phyloP scores from a whole-genome alignment of 2,329 filamentous ascomycete genomes.

The Chaetomium strumarium region DNA sequence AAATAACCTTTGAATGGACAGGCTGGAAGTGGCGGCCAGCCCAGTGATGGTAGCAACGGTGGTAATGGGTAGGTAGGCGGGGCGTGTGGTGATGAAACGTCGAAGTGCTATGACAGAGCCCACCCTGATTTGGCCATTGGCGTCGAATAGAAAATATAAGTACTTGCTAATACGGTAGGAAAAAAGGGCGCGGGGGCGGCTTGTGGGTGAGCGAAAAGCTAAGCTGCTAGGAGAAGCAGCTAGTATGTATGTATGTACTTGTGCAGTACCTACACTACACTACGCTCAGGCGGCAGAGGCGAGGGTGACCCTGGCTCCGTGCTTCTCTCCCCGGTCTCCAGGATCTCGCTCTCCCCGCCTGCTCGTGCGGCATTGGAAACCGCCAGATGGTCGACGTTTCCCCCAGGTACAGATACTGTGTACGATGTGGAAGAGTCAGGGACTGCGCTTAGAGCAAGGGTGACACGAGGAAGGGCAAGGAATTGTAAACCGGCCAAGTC shows the following conservation, averaged over 20 bases:
- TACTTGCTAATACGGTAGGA: slow-evolving; percentile 24
- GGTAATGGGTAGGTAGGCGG: slow-evolving; percentile 37
- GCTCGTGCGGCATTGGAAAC: not conserved
- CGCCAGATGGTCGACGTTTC: slow-evolving; percentile 6
- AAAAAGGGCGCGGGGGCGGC: slow-evolving; percentile 26
- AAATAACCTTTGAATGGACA: slow-evolving; percentile 33
- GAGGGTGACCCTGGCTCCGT: slow-evolving; percentile 25
- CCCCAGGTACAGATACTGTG: not conserved
- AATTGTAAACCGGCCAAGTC: slow-evolving; percentile 20
- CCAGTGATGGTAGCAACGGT: slow-evolving; percentile 33
- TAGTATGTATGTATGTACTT: not conserved
- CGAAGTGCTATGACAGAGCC: slow-evolving; percentile 33
- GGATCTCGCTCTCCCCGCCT: slow-evolving; percentile 10
- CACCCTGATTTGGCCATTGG: slow-evolving; percentile 43
- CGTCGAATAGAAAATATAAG: slow-evolving; percentile 28
- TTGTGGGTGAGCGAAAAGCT: slow-evolving; percentile 19
- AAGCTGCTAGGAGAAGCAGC: slow-evolving; percentile 11
- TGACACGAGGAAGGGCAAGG: slow-evolving; percentile 14
- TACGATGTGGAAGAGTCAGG: too few species aligned
- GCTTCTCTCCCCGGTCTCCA: slow-evolving; percentile 19
- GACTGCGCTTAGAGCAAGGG: slow-evolving; percentile 1
- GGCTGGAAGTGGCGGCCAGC: slow-evolving; percentile 45
- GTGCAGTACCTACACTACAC: slow-evolving; percentile 7
- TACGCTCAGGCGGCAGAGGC: slow-evolving; percentile 20
- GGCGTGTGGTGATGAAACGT: slow-evolving; percentile 38